Base-by-base conservation (phyloP, 176 grass and related monocot genomes). In the Hordeum marinum region DNA sequence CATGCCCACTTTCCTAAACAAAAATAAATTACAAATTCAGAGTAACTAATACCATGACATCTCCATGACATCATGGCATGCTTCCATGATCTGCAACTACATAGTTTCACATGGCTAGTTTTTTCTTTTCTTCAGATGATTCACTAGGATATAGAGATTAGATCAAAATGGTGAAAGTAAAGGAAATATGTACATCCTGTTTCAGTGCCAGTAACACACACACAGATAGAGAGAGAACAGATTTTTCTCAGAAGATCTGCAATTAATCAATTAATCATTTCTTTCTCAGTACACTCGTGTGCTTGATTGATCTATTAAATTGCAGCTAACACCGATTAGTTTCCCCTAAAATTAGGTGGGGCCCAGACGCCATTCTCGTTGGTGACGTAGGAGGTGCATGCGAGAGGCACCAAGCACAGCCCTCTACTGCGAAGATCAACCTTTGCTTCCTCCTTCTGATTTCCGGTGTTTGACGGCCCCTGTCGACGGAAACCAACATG, bases 341-440 rank as follows among this genome's bases (percentile, higher is more conserved):
- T 89, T 86, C 83, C 87, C 39, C 85, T 74, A 34, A 92, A 94
- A 77, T 90, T 89, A n/a, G 81, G 79, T 67, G 83, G 89, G 32
- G 85, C 67, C 95, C 95, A 98, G 27, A 90, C 43, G 64, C 82
- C 93, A 65, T 95, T 93, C 79, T 96, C 96, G 7, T 85, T 94
- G 75, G 96, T 96, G 26, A 98, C 88, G 77, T 94, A 98, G 5
- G 96, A 98, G 4, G 93, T 96, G 86, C 96, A 98, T 0, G 96
- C 94, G 5, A 96, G 87, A 13, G 96, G 93, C 78, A 98, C 93
- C 78, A 99, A 81, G 68, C 93, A 96, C 46, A 99, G 91, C 0
- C 96, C 96, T 80, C 96, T 96, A 52, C 93, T 96, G 73, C 91
- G 94, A 34, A 99, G 92, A 52, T 96, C 96, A 50, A 69, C 69